Evolutionary conservation across 106 monocot species (phyloP), one percentile per base, ranked within the genome.

Genomic region (Acanthochlamys bracteata): DNA sequence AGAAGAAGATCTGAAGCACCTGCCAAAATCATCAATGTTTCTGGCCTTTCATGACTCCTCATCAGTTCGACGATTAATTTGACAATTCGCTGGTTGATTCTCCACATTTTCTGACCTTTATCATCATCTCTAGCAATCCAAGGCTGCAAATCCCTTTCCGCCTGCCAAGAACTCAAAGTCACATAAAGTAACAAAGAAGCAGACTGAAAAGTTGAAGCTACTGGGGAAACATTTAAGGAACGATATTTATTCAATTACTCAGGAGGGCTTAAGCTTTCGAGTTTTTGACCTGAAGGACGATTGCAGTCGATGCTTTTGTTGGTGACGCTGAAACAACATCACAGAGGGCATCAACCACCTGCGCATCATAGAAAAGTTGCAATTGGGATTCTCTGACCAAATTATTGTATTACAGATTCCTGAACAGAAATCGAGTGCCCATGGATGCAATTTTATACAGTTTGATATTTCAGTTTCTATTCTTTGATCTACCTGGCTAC

Each of bases 101-200:
- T 85, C 98, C 98, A 99, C 83, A 86, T 83, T 71, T 56, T 83
- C 55, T 99, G 89, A 22, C 89, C 82, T 65, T 86, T 83, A 24
- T 92, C 89, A 66, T 89, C 98, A 71, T 99, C 98, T 72, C 85
- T 83, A 10, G 92, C 98, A 68, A 99, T 99, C 98, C 98, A 99
- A 0, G 92, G 98, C 59, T 99, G 98, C 68, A 99, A 70, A 77
- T 99, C 98, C 47, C 79, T 88, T 70, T 92, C 92, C 12, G 98
- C 92, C 98, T 99, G 83, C 72, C 20, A 10, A 79, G 65, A 40
- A 72, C 58, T 16, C 66, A 12, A 51, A 65, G 27, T 54, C 62
- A 40, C 60, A 64, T 70, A 66, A 59, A 60, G n/a, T n/a, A n/a
- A n/a, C n/a, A n/a, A n/a, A n/a, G n/a, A n/a, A n/a, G n/a, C n/a